These are phyloP conservation scores for Nowakowskiella sp. DNA, from an alignment of 192 early-diverging fungal genomes.

Conservation along the genomic window DNA sequence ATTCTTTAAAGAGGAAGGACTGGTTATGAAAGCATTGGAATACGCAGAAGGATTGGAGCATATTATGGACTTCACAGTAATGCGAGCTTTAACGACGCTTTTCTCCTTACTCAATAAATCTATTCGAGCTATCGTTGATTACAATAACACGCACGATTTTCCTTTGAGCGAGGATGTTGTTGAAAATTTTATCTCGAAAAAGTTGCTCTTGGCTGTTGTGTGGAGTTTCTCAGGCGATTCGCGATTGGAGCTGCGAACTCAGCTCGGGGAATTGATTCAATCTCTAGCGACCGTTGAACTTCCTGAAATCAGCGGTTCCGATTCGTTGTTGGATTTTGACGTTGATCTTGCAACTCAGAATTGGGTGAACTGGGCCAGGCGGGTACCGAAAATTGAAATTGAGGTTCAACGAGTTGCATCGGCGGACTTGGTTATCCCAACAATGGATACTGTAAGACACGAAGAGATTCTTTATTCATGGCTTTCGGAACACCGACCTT, in stretches of 20 bases:
- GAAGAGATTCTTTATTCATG: constrained; percentile 93
- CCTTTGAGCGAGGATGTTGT: constrained; percentile 72
- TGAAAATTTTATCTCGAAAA: constrained; percentile 72
- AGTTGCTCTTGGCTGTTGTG: constrained; percentile 71
- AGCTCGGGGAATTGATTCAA: constrained; percentile 76
- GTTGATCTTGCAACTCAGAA: constrained; percentile 68
- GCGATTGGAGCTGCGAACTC: constrained; percentile 57
- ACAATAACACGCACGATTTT: constrained; percentile 95
- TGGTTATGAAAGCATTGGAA: constrained; percentile 65
- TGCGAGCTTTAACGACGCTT: constrained; percentile 75
- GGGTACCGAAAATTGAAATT: constrained; percentile 91
- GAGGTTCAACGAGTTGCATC: constrained; percentile 83
- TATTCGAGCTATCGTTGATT: constrained; percentile 73
- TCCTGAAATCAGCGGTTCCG: constrained; percentile 36
- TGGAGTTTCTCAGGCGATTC: constrained; percentile 97
- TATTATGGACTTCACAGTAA: constrained; percentile 94
- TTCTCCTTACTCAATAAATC: constrained; percentile 89
- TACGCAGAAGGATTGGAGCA: constrained; percentile 72
- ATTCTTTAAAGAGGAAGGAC: constrained; percentile 65
- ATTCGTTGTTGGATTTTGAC: constrained; percentile 83
- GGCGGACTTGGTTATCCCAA: constrained; percentile 94
- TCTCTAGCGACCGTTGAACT: constrained; percentile 66
- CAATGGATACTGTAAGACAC: constrained; percentile 94
- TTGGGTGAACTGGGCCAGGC: constrained; percentile 84
- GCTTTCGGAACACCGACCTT: constrained; percentile 89